A percentile compares a stretch with the other conserved stretches of the same genome.
phyloP scores from a whole-genome alignment of 495 filamentous ascomycete species.

The Eremomyces bilateralis region DNA sequence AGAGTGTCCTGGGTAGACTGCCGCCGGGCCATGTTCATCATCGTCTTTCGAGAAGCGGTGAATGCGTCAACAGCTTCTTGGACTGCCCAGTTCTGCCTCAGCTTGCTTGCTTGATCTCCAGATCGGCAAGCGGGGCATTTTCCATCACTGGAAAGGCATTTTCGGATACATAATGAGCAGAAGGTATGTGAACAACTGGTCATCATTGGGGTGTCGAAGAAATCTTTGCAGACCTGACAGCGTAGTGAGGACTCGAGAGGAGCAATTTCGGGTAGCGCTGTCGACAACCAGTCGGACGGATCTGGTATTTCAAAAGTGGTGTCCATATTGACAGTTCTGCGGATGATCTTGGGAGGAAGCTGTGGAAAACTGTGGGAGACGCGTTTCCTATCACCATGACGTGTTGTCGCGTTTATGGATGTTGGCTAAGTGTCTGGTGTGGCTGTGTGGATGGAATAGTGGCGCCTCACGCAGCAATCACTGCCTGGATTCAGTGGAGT shows the following conservation, averaged over 20 bases:
- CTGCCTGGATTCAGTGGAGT: no score
- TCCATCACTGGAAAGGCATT: slow-evolving; percentile 55
- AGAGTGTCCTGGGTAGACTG: no score
- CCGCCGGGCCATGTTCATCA: slow-evolving; percentile 38
- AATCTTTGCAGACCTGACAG: slow-evolving; percentile 96
- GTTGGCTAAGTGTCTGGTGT: no score
- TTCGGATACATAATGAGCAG: slow-evolving; percentile 83
- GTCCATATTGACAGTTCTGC: no score
- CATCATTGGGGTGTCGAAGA: slow-evolving; percentile 80
- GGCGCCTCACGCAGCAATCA: no score
- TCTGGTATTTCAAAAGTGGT: slow-evolving; percentile 32
- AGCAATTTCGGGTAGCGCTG: slow-evolving; percentile 46
- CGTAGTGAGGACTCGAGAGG: slow-evolving; percentile 69
- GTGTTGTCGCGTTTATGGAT: no score
- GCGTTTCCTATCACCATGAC: no score
- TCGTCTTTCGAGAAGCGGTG: slow-evolving; percentile 32
- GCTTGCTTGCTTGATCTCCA: slow-evolving; percentile 54
- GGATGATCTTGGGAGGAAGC: no score
- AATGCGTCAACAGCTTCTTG: slow-evolving; percentile 74
- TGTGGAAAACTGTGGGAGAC: no score
- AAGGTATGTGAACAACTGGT: slow-evolving; percentile 93
- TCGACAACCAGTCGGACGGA: slow-evolving; percentile 83
- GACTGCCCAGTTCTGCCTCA: slow-evolving; percentile 64
- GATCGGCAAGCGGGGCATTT: slow-evolving; percentile 71
- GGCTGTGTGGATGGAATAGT: no score